A percentile compares a stretch with the other conserved stretches of the same genome.
phyloP scores from a whole-genome alignment of 2,329 filamentous ascomycete genomes.

The Lomentospora prolificans region DNA sequence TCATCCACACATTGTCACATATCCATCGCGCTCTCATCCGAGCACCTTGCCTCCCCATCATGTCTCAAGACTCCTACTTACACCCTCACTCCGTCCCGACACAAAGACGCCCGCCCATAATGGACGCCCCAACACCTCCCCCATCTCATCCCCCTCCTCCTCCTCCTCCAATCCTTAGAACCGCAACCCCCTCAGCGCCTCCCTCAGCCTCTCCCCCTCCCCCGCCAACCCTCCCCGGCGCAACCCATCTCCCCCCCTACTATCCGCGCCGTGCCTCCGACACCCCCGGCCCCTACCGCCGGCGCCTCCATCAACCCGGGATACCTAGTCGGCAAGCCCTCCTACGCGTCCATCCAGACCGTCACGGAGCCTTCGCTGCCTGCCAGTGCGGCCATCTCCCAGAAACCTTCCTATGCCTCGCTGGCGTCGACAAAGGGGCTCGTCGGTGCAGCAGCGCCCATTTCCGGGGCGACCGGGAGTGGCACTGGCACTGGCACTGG shows the following conservation, averaged over 20 bases:
- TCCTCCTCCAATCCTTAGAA: not conserved
- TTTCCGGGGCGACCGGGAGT: not conserved
- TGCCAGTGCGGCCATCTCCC: not conserved
- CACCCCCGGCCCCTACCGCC: not conserved
- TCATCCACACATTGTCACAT: no score
- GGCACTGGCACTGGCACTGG: not conserved
- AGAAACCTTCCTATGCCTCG: slow-evolving; percentile 8
- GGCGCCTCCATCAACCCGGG: not conserved
- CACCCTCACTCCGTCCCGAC: no score
- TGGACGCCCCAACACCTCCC: not conserved
- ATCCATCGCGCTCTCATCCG: no score
- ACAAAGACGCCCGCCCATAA: no score
- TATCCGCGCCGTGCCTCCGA: not conserved
- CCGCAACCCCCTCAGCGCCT: not conserved
- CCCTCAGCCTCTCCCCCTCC: not conserved
- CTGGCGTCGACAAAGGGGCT: slow-evolving; percentile 7
- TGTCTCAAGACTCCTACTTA: no score
- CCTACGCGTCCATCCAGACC: slow-evolving; percentile 3
- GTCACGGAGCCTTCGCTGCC: not conserved
- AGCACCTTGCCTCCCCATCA: no score
- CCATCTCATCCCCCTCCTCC: not conserved
- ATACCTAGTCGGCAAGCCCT: slow-evolving; percentile 2
- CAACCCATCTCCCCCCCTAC: not conserved
- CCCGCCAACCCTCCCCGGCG: not conserved
- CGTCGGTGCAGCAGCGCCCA: slow-evolving; percentile 4